Conservation (phyloP, 2,329 filamentous ascomycete genomes). For the Alternaria burnsii region DNA sequence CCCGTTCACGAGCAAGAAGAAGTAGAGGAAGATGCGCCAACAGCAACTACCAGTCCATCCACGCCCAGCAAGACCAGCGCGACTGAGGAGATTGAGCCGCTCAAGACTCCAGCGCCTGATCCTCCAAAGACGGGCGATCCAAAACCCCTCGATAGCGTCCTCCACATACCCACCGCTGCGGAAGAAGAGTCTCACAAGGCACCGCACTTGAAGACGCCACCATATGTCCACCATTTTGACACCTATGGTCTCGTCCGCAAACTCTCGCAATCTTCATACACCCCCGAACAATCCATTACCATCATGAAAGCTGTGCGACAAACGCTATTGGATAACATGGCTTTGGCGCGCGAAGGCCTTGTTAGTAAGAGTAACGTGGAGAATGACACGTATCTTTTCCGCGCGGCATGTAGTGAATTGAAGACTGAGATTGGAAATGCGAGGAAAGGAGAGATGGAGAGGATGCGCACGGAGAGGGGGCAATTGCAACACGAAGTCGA, state of each 20-base stretch:
- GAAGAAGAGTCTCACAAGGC: slow-evolving; percentile 59
- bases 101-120: slow-evolving; percentile 25
- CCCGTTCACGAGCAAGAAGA: slow-evolving; percentile 33
- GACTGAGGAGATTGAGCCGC: slow-evolving; percentile 20
- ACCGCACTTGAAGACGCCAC: slow-evolving; percentile 75
- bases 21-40: slow-evolving; percentile 34
- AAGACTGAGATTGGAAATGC: slow-evolving; percentile 85
- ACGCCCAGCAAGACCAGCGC: slow-evolving; percentile 24
- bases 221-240: slow-evolving; percentile 96
- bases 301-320: slow-evolving; percentile 91
- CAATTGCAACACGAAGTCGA: slow-evolving; percentile 95
- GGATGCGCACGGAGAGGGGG: slow-evolving; percentile 81
- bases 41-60: slow-evolving; percentile 23
- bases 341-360: slow-evolving; percentile 79
- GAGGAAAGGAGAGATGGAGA: slow-evolving; percentile 78
- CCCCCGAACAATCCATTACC: slow-evolving; percentile 76
- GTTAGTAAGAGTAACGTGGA: slow-evolving; percentile 93
- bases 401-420: slow-evolving; percentile 91
- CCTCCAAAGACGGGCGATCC: slow-evolving; percentile 34
- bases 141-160: slow-evolving; percentile 52
- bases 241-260: slow-evolving; percentile 88
- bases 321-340: slow-evolving; percentile 79
- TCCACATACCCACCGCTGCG: slow-evolving; percentile 52
- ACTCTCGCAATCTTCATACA: slow-evolving; percentile 76
- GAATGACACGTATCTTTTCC: slow-evolving; percentile 94